phyloP scores from a whole-genome alignment of 2,329 filamentous ascomycete species.

The Aspergillus eucalypticola region DNA sequence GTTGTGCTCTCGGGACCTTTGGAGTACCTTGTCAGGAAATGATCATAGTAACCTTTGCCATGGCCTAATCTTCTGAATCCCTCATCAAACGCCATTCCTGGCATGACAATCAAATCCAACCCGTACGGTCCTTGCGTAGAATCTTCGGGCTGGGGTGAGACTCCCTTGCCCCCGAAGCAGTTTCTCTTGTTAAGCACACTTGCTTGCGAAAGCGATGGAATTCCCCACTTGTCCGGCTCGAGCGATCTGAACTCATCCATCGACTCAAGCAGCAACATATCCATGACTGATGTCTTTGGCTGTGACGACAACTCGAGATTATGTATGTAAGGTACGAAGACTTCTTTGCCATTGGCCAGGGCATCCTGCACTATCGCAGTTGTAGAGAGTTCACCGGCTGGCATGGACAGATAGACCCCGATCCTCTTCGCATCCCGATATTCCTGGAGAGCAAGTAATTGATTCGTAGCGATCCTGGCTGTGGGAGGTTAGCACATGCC shows the following conservation, averaged over 20 bases:
- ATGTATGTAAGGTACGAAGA: constrained; percentile 90
- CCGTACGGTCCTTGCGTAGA: constrained; percentile 38
- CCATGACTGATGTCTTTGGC: constrained; percentile 74
- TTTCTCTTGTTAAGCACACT: constrained; percentile 69
- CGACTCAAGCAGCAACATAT: constrained; percentile 81
- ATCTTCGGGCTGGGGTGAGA: constrained; percentile 22
- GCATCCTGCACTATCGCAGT: constrained; percentile 79
- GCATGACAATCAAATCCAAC: constrained; percentile 86
- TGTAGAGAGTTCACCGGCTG: constrained; percentile 80
- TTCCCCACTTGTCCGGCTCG: constrained; percentile 83
- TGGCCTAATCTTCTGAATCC: constrained; percentile 79
- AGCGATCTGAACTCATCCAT: constrained; percentile 76
- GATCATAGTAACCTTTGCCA: constrained; percentile 96
- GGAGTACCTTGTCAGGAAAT: constrained; percentile 78
- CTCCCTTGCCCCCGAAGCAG: constrained; percentile 67
- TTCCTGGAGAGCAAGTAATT: constrained; percentile 67
- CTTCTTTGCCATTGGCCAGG: constrained; percentile 72
- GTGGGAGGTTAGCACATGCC: constrained; percentile 26
- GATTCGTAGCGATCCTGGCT: constrained; percentile 67
- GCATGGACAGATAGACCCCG: constrained; percentile 93
- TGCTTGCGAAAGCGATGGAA: constrained; percentile 74
- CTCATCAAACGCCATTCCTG: constrained; percentile 87
- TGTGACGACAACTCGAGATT: constrained; percentile 48
- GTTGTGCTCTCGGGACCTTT: constrained; percentile 37
- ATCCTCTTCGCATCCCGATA: constrained; percentile 75